Conservation (phyloP, 1,139 yeast species). For the Scheffersomyces quercinus region DNA sequence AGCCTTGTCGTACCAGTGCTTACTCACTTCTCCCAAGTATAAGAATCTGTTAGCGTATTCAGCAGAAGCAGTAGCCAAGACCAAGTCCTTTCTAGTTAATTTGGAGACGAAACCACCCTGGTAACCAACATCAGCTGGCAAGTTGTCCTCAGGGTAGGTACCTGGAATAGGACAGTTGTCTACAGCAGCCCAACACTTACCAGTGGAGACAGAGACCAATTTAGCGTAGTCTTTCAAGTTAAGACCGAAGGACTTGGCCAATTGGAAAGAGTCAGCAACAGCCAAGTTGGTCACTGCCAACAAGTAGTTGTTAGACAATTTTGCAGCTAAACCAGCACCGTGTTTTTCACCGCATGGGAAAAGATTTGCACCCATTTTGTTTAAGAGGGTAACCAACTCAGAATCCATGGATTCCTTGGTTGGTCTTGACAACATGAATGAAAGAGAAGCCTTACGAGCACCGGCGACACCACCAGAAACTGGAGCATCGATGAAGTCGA, state of each 20-base stretch:
- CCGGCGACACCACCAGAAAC: constrained; percentile 66
- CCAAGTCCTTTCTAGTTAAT: constrained; percentile 58
- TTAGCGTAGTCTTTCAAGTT: constrained; percentile 51
- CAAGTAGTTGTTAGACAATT: constrained; percentile 58
- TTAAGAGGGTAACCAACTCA: constrained; percentile 29
- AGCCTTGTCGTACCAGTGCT: constrained; percentile 47
- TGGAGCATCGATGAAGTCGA: constrained; percentile 57
- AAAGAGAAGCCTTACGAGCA: constrained; percentile 55
- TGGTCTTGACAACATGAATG: constrained; percentile 56
- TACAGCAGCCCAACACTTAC: constrained; percentile 61
- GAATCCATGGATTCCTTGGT: constrained; percentile 28
- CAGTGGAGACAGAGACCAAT: constrained; percentile 58
- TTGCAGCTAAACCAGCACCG: constrained; percentile 62
- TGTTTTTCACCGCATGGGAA: constrained; percentile 55
- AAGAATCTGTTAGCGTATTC: constrained; percentile 32
- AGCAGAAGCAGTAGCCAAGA: constrained; percentile 55
- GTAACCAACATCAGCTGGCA: constrained; percentile 52
- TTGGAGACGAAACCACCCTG: constrained; percentile 57
- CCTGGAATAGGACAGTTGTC: constrained; percentile 63
- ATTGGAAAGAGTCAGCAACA: constrained; percentile 59
- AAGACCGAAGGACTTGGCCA: constrained; percentile 56
- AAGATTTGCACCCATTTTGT: constrained; percentile 53
- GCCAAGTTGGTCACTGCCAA: constrained; percentile 61
- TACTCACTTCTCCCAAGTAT: constrained; percentile 43
- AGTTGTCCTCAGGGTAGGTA: constrained; percentile 41